Evolutionary conservation across 2,329 filamentous ascomycete genomes (phyloP).

Genomic region (Orbilia quercus): DNA sequence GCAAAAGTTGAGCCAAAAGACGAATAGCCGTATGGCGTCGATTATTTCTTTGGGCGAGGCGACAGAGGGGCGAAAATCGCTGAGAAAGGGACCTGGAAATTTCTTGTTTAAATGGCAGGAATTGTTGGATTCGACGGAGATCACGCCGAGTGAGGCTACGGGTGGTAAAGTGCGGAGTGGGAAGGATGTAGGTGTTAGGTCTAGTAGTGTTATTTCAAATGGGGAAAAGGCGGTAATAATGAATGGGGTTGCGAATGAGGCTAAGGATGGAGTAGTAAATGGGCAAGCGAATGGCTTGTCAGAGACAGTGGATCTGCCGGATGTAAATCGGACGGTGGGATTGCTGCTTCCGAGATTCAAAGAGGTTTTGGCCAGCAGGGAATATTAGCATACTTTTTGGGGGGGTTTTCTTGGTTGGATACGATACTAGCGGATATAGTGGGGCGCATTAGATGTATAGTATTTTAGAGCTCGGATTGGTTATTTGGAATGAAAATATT

Average conservation of each 20-base stretch:
- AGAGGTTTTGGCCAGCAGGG: conserved; percentile 60
- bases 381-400: conserved; percentile 21
- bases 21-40: conserved; percentile 57
- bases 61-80: conserved; percentile 58
- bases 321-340: conserved; percentile 65
- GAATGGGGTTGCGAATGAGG: conserved; percentile 62
- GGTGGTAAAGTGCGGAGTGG: conserved; percentile 69
- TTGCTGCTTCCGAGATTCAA: conserved; percentile 64
- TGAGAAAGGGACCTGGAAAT: conserved; percentile 74
- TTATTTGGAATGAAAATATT: background rate
- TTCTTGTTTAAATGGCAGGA: conserved; percentile 79
- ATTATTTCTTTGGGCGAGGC: conserved; percentile 23
- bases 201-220: conserved; percentile 25
- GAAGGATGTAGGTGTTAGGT: conserved; percentile 65
- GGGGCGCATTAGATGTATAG: background rate
- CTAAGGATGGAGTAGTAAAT: conserved; percentile 59
- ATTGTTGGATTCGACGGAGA: conserved; percentile 75
- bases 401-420: background rate
- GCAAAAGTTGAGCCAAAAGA: conserved; percentile 57
- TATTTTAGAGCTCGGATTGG: conserved; percentile 18
- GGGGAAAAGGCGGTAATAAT: conserved; percentile 60
- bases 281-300: conserved; percentile 65
- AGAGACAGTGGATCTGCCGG: conserved; percentile 62
- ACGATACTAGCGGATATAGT: background rate
- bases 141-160: conserved; percentile 70